Evolutionary conservation across 2,329 filamentous ascomycete genomes (phyloP).

Genomic region (Pseudogymnoascus sp.): DNA sequence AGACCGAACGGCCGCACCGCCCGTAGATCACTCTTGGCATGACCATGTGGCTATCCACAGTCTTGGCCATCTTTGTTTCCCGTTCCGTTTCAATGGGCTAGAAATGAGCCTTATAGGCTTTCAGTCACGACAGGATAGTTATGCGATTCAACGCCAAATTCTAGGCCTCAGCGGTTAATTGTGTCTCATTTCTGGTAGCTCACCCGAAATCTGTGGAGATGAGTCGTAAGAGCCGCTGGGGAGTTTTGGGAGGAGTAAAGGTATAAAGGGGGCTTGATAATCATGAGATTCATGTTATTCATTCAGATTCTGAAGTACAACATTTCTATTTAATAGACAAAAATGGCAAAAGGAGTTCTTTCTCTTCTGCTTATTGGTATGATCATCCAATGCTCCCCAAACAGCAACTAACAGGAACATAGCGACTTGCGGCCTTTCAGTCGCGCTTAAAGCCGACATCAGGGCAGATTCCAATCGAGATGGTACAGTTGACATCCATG

Average conservation of each 20-base stretch:
- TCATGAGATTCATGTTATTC: background rate
- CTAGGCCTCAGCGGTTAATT: background rate
- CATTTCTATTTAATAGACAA: background rate
- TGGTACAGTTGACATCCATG: conserved; percentile 23
- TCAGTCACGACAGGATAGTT: background rate
- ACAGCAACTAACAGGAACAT: background rate
- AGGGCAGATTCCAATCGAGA: conserved; percentile 33
- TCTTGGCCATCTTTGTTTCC: conserved; percentile 4
- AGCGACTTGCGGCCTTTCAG: background rate
- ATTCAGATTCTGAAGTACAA: background rate
- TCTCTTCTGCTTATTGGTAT: conserved; percentile 1
- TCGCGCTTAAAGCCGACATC: conserved; percentile 16
- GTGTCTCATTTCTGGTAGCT: background rate
- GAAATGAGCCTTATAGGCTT: background rate
- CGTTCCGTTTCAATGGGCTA: background rate
- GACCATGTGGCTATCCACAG: background rate
- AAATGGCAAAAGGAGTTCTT: background rate
- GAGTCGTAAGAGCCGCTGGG: background rate
- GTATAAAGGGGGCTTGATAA: background rate
- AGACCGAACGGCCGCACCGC: background rate
- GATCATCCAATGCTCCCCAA: background rate
- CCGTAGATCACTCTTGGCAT: background rate
- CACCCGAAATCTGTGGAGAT: background rate
- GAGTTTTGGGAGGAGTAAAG: background rate
- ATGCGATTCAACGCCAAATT: background rate